Evolutionary conservation across 768 basidiomycete species (phyloP).

Genomic region (Nidularia pulvinata): DNA sequence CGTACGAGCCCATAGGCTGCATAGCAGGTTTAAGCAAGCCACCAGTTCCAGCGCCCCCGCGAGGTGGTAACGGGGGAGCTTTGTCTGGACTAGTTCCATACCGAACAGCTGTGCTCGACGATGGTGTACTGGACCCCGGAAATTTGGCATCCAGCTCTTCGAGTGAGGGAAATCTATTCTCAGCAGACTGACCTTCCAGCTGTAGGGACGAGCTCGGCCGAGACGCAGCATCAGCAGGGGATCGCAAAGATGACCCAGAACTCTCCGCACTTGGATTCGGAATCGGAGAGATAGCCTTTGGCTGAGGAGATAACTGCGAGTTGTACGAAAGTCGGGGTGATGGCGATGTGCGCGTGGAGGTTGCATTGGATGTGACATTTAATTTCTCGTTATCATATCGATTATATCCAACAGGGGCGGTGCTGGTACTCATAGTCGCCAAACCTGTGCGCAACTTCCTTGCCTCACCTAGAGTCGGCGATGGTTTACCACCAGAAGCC

Average conservation of each 20-base stretch:
- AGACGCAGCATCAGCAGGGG: constrained; percentile 24
- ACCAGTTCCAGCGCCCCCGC: constrained; percentile 10
- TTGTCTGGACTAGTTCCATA: too few species aligned
- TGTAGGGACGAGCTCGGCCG: constrained; percentile 23
- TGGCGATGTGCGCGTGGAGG: constrained; percentile 27
- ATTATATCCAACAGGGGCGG: constrained; percentile 14
- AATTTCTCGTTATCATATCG: constrained; percentile 17
- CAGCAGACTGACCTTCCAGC: constrained; percentile 46
- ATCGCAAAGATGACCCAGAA: constrained; percentile 26
- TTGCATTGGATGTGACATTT: constrained; percentile 16
- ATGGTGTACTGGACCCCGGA: constrained; percentile 15
- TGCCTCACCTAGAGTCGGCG: constrained; percentile 77
- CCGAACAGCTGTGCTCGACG: not conserved
- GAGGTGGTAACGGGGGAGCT: not conserved
- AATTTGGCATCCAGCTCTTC: constrained; percentile 77
- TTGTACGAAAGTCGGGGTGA: constrained; percentile 27
- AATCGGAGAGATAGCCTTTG: constrained; percentile 26
- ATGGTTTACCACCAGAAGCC: constrained; percentile 37
- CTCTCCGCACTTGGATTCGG: constrained; percentile 18
- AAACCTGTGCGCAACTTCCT: constrained; percentile 71
- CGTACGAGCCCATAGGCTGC: constrained; percentile 14
- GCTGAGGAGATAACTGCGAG: constrained; percentile 19
- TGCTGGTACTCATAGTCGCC: constrained; percentile 44
- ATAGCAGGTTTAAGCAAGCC: constrained; percentile 16
- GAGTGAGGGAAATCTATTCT: constrained; percentile 84